Evolutionary conservation across 2,329 filamentous ascomycete genomes (phyloP), one percentile per base, ranked within the genome.

Genomic region (Ophiosphaerella herpotricha): DNA sequence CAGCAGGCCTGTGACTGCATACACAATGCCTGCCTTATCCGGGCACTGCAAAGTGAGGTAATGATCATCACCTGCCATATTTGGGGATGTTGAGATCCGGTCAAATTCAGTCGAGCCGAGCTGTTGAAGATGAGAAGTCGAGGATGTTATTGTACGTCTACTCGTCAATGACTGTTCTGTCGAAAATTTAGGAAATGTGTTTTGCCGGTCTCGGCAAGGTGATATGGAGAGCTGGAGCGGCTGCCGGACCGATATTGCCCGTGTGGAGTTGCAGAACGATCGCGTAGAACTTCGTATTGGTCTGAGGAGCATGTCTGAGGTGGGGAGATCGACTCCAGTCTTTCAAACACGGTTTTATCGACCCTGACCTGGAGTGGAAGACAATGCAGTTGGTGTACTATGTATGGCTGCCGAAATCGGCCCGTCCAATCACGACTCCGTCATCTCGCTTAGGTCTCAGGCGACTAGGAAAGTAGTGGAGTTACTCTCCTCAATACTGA

Each of bases 11-110:
- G 90, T 93, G 59, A 94, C 89, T 48, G 89, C 87, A 74, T 93
- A 88, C 55, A 94, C 88, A 70, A 94, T 93, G 71, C 90, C 90
- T 23, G 89, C 83, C 77, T 89, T 88, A 78, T 94, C 90, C 45
- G 90, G 89, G 77, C 90, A 93, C 46, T 89, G 91, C 55, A 94
- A 81, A 24, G 89, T 93, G 62, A 94, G 84, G 62, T 63, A 71
- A 54, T 72, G 70, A 48, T 72, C 70, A 46, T 69, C 59, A 53
- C 58, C 61, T 13, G 58, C 50, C 54, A 65, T 68, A 55, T 59
- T 60, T 11, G 53, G 50, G 53, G 65, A 59, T 63, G 54, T 65
- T 63, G 62, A 67, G 47, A 52, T 55, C 46, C 50, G 54, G 55
- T 60, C 55, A 26, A 50, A 48, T 58, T 61, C 60, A 24, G 46